Percentiles rank a stretch among this genome's conserved stretches.
These are phyloP conservation scores for Brettanomyces sp. DNA, from an alignment of 805 yeast genomes.

Conservation along the genomic window DNA sequence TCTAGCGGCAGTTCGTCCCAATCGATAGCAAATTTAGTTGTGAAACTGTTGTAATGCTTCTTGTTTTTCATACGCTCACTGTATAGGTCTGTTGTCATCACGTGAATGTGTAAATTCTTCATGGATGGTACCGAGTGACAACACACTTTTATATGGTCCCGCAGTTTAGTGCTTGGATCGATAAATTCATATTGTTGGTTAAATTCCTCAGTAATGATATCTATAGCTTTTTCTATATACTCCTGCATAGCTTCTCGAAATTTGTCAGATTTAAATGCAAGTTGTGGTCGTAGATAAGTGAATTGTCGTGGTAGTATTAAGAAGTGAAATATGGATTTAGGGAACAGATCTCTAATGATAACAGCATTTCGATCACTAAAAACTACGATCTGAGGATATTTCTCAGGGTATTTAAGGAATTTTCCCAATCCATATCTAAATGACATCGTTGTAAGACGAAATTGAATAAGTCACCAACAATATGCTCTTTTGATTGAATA, in stretches of 20 bases:
- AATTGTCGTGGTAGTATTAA: slow-evolving; percentile 48
- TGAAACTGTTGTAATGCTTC: slow-evolving; percentile 66
- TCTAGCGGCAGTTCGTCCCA: slow-evolving; percentile 40
- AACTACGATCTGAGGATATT: slow-evolving; percentile 28
- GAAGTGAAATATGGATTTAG: slow-evolving; percentile 54
- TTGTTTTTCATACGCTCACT: slow-evolving; percentile 47
- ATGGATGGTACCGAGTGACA: slow-evolving; percentile 66
- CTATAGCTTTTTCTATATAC: slow-evolving; percentile 31
- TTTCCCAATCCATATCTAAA: slow-evolving; percentile 38
- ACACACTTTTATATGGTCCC: slow-evolving; percentile 39
- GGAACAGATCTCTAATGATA: slow-evolving; percentile 51
- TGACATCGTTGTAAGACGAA: not conserved
- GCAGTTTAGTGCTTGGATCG: slow-evolving; percentile 11
- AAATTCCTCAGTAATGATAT: slow-evolving; percentile 10
- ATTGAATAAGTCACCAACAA: no score
- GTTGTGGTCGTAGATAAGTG: slow-evolving; percentile 42
- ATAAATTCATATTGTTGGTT: slow-evolving; percentile 4
- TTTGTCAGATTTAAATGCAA: slow-evolving; percentile 31
- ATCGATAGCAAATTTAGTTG: slow-evolving; percentile 51
- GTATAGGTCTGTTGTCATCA: slow-evolving; percentile 55
- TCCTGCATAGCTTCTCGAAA: slow-evolving; percentile 20
- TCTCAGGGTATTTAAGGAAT: slow-evolving; percentile 41
- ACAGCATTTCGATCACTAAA: slow-evolving; percentile 43
- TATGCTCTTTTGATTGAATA: no score
- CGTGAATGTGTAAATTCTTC: slow-evolving; percentile 63